Base-by-base conservation (phyloP, 805 yeast species). In the Wickerhamiella slavikovae region DNA sequence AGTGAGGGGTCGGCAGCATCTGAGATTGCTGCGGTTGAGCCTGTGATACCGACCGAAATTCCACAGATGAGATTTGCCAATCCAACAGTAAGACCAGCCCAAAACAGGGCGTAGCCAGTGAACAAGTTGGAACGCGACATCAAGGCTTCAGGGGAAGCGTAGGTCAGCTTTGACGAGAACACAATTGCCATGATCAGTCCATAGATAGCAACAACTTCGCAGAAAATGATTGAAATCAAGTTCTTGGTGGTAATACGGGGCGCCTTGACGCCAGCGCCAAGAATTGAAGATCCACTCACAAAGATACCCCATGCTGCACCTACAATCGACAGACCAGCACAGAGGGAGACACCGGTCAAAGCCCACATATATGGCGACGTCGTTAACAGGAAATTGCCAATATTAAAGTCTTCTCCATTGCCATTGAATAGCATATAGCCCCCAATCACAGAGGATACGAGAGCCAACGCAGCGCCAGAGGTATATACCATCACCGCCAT, bases 231-330 rank as follows among this genome's bases (percentile, higher is more conserved):
- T 24, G 92, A 77, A 39, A 89, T 91, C 51, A 89, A 67, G 53
- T 89, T 89, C 62, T 89, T 89, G 32, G 98, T 89, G 25, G 96
- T 83, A 49, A 89, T 91, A 51, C 96, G 65, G 30, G 98, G 98
- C 10, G 93, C 89, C 53, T 78, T 78, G 35, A 89, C 95, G 60
- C 98, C 98, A 3, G 98, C 98, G 43, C 98, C 98, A 37, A 89
- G 57, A 42, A 89, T 78, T 17, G 94, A 71, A 1, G 94, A 64
- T 24, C 98, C 98, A 2, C 96, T 85, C 37, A 89, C 67, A 52
- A 85, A 89, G 41, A 89, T 89, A 39, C 98, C 98, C 98, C 98
- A 89, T 4, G 96, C 96, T 11, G 98, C 98, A 23, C 98, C 98
- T 24, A 83, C 74, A 11, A 89, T 95, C 28, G 91, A 73, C 35